A percentile compares a stretch with the other conserved stretches of the same genome.
phyloP scores from a whole-genome alignment of 768 basidiomycete genomes.

The Lactarius tabidus region DNA sequence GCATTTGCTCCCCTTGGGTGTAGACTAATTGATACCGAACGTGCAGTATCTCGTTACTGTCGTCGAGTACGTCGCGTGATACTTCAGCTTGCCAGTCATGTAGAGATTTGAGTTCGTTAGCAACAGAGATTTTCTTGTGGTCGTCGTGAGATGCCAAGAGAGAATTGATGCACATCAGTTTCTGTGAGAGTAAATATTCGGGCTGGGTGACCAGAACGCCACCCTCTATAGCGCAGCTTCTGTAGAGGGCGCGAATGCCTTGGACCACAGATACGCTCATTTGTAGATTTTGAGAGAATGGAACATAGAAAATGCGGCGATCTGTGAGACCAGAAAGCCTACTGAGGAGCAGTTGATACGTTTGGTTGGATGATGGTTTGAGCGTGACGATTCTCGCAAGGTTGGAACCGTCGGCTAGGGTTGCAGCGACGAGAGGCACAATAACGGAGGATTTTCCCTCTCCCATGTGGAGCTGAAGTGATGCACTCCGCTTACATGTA shows the following conservation, averaged over 20 bases:
- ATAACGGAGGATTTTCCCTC: conserved; percentile 54
- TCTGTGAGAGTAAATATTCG: conserved; percentile 50
- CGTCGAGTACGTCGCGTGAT: conserved; percentile 16
- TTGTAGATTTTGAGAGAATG: conserved; percentile 43
- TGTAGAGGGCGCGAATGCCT: conserved; percentile 33
- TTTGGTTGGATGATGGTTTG: conserved; percentile 43
- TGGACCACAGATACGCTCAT: conserved; percentile 19
- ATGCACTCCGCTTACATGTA: conserved; percentile 34
- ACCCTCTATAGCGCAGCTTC: conserved; percentile 36
- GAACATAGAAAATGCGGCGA: conserved; percentile 46
- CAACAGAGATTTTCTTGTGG: not conserved
- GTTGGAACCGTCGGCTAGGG: conserved; percentile 40
- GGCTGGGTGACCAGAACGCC: conserved; percentile 49
- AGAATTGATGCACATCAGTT: conserved; percentile 43
- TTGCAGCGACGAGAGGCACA: conserved; percentile 41
- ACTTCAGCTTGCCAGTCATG: not conserved
- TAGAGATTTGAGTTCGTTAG: not conserved
- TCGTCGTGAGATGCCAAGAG: not conserved
- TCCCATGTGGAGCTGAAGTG: conserved; percentile 54
- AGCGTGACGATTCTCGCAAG: conserved; percentile 48
- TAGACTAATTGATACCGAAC: conserved; percentile 48
- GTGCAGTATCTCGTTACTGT: conserved; percentile 37
- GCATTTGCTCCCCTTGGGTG: conserved; percentile 37
- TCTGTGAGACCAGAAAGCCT: conserved; percentile 43
- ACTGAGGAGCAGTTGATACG: conserved; percentile 44